Base-by-base conservation (phyloP, 2,329 filamentous ascomycete genomes). In the Penicillium digitatum region DNA sequence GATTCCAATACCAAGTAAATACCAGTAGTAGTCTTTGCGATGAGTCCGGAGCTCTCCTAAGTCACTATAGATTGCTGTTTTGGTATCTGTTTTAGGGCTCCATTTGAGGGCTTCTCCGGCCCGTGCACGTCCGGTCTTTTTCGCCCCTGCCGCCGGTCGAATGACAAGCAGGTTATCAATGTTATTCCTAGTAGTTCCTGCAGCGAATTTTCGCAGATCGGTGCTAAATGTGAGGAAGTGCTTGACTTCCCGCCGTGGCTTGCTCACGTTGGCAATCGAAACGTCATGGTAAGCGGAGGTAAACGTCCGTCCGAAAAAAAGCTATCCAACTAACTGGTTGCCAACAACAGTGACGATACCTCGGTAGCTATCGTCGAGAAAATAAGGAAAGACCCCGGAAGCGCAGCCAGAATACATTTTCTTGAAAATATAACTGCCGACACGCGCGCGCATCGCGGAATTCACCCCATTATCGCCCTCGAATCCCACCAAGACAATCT, bases 391-490 rank as follows among this genome's bases (percentile, higher is more conserved):
- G 61, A 48, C 0, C 29, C 35, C 10, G 40, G 55, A 31, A 44
- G 34, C 14, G 52, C 72, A 44, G 84, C 87, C 10, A 78, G 75
- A 6, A 80, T 95, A 3, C 84, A 88, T 63, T 95, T 90, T 77
- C 87, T 96, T 70, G 80, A 87, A 65, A 94, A 89, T 65, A 75
- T 93, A 59, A 95, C 91, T 0, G 88, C 89, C 5, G 87, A 95
- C 71, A 91, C 89, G 69, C 83, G 85, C 48, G 76, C 78, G 26
- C 92, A 86, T 71, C 77, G 82, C 50, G 94, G 94, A 53, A 87
- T 99, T 31, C 86, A 95, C 67, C 94, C 94, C 0, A 76, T 89
- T 29, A 78, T 85, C 7, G 86, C 93, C 7, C 82, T 92, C 18
- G 77, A 84, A 62, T 90, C 88, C 4, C 94, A 99, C 72, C 87